A percentile compares a stretch with the other conserved stretches of the same genome.
Evolutionary conservation across 192 early-diverging fungal species (phyloP).

Genomic region (Coemansia sp.): DNA sequence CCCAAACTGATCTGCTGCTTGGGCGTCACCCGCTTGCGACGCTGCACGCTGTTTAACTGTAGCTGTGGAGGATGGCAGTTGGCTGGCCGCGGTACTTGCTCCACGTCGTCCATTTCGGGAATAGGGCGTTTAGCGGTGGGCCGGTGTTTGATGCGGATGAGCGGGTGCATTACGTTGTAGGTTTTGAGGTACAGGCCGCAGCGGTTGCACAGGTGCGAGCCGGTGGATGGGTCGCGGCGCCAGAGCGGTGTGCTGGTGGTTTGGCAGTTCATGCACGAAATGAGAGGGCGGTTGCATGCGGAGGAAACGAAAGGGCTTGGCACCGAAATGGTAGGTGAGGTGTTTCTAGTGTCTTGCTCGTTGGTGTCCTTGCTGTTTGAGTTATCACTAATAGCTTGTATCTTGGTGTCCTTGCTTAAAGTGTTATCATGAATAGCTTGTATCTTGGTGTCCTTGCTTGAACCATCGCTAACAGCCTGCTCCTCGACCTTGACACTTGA

Average conservation of each 20-base stretch:
- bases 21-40: slow-evolving; percentile 39
- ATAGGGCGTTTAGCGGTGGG: slow-evolving; percentile 6
- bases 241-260: slow-evolving; percentile 79
- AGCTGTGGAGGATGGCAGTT: slow-evolving; percentile 40
- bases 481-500: too few relatives aligned
- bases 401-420: too few relatives aligned
- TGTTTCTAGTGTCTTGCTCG: too few relatives aligned
- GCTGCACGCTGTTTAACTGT: slow-evolving; percentile 11
- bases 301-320: too few relatives aligned
- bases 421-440: too few relatives aligned
- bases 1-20: slow-evolving; percentile 54
- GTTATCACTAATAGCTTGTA: too few relatives aligned
- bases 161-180: slow-evolving; percentile 54
- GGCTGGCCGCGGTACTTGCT: slow-evolving; percentile 55
- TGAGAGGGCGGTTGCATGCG: not conserved
- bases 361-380: too few relatives aligned
- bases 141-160: slow-evolving; percentile 41
- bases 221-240: slow-evolving; percentile 65
- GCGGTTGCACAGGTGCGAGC: slow-evolving; percentile 77
- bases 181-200: slow-evolving; percentile 62
- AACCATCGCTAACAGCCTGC: too few relatives aligned
- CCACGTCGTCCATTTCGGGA: slow-evolving; percentile 63
- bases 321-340: too few relatives aligned
- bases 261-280: slow-evolving; percentile 70
- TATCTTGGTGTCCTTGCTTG: too few relatives aligned